Evolutionary conservation across 176 grass and related monocot species (phyloP).

Genomic region (Eleusine indica): DNA sequence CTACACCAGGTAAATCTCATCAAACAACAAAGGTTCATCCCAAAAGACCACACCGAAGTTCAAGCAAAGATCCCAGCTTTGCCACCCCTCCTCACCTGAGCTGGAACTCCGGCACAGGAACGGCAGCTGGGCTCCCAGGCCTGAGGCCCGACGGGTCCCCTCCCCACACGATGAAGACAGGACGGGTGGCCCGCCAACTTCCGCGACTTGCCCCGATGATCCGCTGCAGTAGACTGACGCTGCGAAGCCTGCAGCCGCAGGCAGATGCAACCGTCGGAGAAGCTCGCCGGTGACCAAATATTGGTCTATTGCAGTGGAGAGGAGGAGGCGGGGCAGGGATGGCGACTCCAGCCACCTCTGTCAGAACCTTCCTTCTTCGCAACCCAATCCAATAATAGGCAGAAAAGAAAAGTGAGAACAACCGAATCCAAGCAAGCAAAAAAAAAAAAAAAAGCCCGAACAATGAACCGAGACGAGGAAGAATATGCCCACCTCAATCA

Average conservation of each 20-base stretch:
- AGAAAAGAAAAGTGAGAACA: neutral
- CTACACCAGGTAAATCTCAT: neutral
- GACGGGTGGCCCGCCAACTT: too few relatives aligned
- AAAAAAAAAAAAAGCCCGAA: neutral
- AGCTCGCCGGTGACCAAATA: too few relatives aligned
- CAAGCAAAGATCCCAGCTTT: neutral
- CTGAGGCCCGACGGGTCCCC: neutral
- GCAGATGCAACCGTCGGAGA: too few relatives aligned
- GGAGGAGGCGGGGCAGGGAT: too few relatives aligned
- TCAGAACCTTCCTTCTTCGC: too few relatives aligned
- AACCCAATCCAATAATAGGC: slow-evolving; percentile 6
- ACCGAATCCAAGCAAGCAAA: neutral
- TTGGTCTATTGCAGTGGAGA: too few relatives aligned
- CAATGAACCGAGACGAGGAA: slow-evolving; percentile 4
- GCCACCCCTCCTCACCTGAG: slow-evolving; percentile 18
- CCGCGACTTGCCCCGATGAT: neutral
- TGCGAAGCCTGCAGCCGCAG: too few relatives aligned
- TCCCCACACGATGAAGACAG: too few relatives aligned
- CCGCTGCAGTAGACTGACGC: neutral
- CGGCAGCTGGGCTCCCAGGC: neutral
- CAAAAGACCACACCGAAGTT: neutral
- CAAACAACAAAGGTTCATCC: neutral
- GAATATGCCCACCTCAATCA: neutral
- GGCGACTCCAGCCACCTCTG: too few relatives aligned
- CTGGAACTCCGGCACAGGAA: neutral